Evolutionary conservation across 177 flowering plant genomes (phyloP).

Genomic region (Vitis hybrid): DNA sequence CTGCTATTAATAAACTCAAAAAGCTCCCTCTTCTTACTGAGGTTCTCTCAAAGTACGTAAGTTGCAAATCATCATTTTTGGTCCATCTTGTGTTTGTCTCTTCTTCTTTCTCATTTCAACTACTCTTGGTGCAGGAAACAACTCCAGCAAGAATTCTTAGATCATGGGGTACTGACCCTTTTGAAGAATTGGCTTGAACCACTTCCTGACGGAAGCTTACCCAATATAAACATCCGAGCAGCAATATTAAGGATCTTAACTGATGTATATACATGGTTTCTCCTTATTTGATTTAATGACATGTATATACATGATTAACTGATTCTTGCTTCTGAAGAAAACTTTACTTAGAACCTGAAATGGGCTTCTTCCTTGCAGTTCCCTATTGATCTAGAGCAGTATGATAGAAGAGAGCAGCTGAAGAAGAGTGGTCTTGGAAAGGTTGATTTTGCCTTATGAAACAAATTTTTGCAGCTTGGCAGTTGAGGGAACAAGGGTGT

Average conservation of each 20-base stretch:
- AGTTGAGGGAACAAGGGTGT: neutral
- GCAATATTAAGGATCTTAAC: slow-evolving; percentile 81
- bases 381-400: slow-evolving; percentile 88
- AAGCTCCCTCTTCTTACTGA: slow-evolving; percentile 90
- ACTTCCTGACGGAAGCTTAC: slow-evolving; percentile 97
- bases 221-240: slow-evolving; percentile 85
- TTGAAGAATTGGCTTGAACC: slow-evolving; percentile 97
- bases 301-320: neutral
- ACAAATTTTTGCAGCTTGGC: neutral
- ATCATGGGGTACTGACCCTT: slow-evolving; percentile 86
- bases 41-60: slow-evolving; percentile 80
- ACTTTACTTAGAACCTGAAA: slow-evolving; percentile 10
- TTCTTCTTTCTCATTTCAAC: neutral
- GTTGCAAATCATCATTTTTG: neutral
- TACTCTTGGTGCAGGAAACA: slow-evolving; percentile 60
- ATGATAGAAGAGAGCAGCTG: slow-evolving; percentile 83
- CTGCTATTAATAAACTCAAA: slow-evolving; percentile 89
- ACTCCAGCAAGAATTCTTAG: slow-evolving; percentile 89
- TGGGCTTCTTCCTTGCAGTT: slow-evolving; percentile 49
- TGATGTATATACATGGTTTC: slow-evolving; percentile 48
- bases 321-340: neutral
- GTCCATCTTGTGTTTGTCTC: neutral
- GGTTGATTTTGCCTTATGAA: slow-evolving; percentile 35
- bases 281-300: neutral
- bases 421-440: slow-evolving; percentile 98